Evolutionary conservation across 345 rosid genomes (phyloP), one percentile per base, ranked within the genome.

Genomic region (Schrenkiella parvula): DNA sequence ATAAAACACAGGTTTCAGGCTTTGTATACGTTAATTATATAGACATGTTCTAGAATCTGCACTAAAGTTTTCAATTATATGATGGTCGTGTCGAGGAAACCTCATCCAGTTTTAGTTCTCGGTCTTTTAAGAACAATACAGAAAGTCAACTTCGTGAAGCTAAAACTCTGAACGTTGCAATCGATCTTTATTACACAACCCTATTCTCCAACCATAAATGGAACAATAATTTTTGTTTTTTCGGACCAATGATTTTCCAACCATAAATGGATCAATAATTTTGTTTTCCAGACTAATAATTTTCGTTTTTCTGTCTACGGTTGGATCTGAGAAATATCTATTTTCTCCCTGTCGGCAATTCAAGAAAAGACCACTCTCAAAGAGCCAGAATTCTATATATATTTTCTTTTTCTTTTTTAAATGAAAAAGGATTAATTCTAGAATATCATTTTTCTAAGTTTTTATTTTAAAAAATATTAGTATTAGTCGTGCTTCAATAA

Each of bases 311-410:
- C 13, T 29, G 15, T 62, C 39, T 12, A 17, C 17, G 48, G 25
- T 50, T 26, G 22, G 25, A 51, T 51, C 23, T 38, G 8, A 32
- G 52, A 55, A 65, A 73, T 57, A 66, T 73, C 66, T 56, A 15
- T 57, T 66, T 68, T 62, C 56, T 51, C 38, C 3, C 55, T 67
- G 73, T 74, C 73, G 78, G 68, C 61, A 74, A 18, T 58, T 66
- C 55, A 51, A 51, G 55, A 50, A 22, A 53, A 73, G 60, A 37
- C 72, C 61, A 44, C 53, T 15, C 53, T 19, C 50, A 23, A 4
- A 52, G 50, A 66, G 50, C 34, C 72, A 74, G 6, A 5, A 10
- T 56, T 64, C 58, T 32, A 10, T 55, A 1, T 13, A 18, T 10
- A 11, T 56, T 39, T 4, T 1, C 1, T 10, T 34, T 35, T 34